These are phyloP conservation scores for Populus alba DNA, from an alignment of 345 rosid genomes.

Conservation along the genomic window DNA sequence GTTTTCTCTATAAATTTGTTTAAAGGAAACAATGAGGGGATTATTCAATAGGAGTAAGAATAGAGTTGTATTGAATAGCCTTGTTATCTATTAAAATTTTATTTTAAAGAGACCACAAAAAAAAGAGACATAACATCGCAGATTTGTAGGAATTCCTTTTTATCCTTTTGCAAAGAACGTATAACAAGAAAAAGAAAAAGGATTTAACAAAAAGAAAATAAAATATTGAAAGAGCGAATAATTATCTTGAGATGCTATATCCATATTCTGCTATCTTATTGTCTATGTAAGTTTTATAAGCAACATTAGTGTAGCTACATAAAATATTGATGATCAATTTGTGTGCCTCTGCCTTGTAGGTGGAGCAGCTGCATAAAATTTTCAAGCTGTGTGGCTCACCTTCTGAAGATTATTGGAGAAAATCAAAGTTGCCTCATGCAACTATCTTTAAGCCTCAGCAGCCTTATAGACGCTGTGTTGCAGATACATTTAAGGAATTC, in stretches of 20 bases:
- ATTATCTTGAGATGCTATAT: not conserved
- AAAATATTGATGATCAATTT: not conserved
- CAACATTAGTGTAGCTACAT: not conserved
- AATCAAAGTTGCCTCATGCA: conserved; percentile 94
- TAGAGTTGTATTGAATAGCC: not conserved
- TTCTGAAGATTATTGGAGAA: conserved; percentile 89
- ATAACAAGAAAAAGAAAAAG: not conserved
- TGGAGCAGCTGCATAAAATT: conserved; percentile 97
- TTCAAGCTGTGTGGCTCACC: conserved; percentile 99
- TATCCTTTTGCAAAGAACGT: not conserved
- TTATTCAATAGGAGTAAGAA: not conserved
- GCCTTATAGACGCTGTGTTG: conserved; percentile 88
- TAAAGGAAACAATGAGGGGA: not conserved
- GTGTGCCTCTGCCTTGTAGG: conserved; percentile 46
- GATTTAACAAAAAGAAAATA: not conserved
- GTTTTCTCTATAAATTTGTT: not conserved
- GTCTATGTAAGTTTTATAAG: not conserved
- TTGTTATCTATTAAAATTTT: not conserved
- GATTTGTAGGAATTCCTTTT: not conserved
- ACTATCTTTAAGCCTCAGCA: conserved; percentile 96
- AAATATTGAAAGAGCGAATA: not conserved
- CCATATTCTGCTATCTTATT: not conserved
- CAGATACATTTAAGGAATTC: conserved; percentile 90
- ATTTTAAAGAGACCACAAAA: not conserved
- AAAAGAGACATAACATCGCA: not conserved